Conservation (phyloP, 495 filamentous ascomycete species). For the Cenococcum geophilum region DNA sequence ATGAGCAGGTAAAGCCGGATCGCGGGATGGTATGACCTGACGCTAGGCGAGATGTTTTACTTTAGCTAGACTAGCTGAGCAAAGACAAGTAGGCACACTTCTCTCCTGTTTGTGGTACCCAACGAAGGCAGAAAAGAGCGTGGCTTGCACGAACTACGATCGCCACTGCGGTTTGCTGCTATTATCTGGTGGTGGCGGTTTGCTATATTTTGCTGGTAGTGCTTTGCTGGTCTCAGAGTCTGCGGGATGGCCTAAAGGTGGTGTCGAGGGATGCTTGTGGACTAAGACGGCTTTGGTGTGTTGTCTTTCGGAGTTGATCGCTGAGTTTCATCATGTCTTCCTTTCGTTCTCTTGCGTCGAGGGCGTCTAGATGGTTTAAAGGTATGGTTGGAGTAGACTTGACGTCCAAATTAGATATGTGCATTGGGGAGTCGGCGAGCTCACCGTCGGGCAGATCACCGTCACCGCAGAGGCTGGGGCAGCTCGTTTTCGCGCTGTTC, state of each 20-base stretch:
- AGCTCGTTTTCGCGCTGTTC: too few species aligned
- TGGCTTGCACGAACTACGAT: conserved; percentile 3
- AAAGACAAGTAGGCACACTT: neutral
- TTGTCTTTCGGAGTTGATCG: too few species aligned
- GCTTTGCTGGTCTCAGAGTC: neutral
- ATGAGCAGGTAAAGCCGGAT: neutral
- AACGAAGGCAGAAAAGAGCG: neutral
- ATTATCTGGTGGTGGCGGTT: neutral
- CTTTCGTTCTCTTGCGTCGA: too few species aligned
- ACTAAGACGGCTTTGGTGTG: too few species aligned
- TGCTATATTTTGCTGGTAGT: neutral
- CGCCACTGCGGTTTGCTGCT: neutral
- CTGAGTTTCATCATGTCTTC: too few species aligned
- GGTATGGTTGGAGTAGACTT: too few species aligned
- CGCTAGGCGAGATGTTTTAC: neutral
- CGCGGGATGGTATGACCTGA: neutral
- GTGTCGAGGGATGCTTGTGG: too few species aligned
- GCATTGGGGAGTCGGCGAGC: too few species aligned
- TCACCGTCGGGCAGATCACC: too few species aligned
- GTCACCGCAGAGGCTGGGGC: too few species aligned
- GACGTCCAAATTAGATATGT: too few species aligned
- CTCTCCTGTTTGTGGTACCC: neutral
- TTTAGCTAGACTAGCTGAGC: neutral
- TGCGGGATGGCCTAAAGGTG: neutral
- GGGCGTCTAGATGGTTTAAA: too few species aligned